A percentile compares a stretch with the other conserved stretches of the same genome.
These are phyloP conservation scores for Cucurbita ficifolia DNA, from an alignment of 306 rosid genomes.

Conservation along the genomic window DNA sequence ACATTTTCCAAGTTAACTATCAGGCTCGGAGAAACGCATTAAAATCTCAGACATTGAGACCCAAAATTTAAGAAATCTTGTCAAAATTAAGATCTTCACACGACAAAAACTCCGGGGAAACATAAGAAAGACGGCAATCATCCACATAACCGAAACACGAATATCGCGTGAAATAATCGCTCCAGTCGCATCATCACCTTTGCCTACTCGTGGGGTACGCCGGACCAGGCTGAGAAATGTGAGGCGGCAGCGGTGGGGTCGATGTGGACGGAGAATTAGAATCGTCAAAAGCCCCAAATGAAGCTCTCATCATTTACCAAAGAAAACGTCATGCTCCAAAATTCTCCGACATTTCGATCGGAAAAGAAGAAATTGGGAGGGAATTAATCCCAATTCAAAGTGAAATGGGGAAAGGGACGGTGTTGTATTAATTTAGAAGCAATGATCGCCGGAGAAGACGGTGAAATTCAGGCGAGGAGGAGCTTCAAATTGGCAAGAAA, in stretches of 20 bases:
- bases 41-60: background rate
- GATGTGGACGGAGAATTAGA: slow-evolving; percentile 14
- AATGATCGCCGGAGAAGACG: background rate
- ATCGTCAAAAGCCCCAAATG: slow-evolving; percentile 9
- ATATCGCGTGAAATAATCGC: background rate
- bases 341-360: slow-evolving; percentile 7
- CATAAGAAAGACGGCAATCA: background rate
- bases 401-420: background rate
- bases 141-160: background rate
- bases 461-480: background rate
- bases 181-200: background rate
- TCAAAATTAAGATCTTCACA: background rate
- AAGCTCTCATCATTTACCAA: slow-evolving; percentile 4
- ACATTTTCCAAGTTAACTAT: background rate
- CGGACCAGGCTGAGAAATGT: slow-evolving; percentile 3
- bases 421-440: background rate
- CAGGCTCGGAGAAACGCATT: background rate
- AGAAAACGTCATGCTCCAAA: slow-evolving; percentile 9
- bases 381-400: background rate
- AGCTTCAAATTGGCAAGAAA: background rate
- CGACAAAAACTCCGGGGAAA: background rate
- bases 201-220: background rate
- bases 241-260: slow-evolving; percentile 5
- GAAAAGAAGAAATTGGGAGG: background rate
- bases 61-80: background rate